A percentile compares a stretch with the other conserved stretches of the same genome.
These are phyloP conservation scores for Aspergillus carlsbadensis DNA, from an alignment of 495 filamentous ascomycete species.

Conservation along the genomic window DNA sequence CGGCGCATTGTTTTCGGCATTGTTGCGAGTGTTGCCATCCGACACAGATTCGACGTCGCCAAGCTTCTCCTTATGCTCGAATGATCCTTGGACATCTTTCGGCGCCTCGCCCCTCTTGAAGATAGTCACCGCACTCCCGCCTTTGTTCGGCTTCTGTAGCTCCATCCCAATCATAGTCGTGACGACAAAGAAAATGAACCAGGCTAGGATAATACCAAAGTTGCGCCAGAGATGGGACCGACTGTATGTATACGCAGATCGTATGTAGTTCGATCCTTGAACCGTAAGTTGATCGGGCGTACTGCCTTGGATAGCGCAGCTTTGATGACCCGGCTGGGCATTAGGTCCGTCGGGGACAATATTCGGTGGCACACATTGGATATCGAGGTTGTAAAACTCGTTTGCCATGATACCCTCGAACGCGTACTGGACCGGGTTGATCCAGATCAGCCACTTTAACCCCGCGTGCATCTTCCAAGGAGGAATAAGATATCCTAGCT, in stretches of 20 bases:
- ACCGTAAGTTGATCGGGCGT: constrained; percentile 50
- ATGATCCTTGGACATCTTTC: constrained; percentile 46
- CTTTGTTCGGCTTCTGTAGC: constrained; percentile 66
- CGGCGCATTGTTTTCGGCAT: constrained; percentile 18
- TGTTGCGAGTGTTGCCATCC: constrained; percentile 24
- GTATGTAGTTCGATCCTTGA: constrained; percentile 51
- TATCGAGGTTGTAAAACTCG: constrained; percentile 48
- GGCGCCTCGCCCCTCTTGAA: constrained; percentile 65
- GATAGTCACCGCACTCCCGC: constrained; percentile 67
- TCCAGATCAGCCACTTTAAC: constrained; percentile 75
- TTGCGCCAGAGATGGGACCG: constrained; percentile 62
- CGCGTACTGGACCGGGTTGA: constrained; percentile 75
- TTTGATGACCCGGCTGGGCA: constrained; percentile 54
- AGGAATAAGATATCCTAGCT: constrained; percentile 69
- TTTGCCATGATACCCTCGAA: constrained; percentile 70
- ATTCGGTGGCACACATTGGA: constrained; percentile 52
- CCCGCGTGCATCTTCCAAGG: constrained; percentile 72
- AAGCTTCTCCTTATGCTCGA: constrained; percentile 29
- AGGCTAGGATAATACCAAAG: constrained; percentile 59
- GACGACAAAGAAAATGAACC: constrained; percentile 52
- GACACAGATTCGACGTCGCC: constrained; percentile 51
- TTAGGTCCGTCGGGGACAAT: constrained; percentile 62
- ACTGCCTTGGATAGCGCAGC: constrained; percentile 60
- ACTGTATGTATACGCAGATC: constrained; percentile 52
- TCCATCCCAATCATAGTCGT: constrained; percentile 66